Conservation (phyloP, 768 basidiomycete genomes). For the Russula earlei region DNA sequence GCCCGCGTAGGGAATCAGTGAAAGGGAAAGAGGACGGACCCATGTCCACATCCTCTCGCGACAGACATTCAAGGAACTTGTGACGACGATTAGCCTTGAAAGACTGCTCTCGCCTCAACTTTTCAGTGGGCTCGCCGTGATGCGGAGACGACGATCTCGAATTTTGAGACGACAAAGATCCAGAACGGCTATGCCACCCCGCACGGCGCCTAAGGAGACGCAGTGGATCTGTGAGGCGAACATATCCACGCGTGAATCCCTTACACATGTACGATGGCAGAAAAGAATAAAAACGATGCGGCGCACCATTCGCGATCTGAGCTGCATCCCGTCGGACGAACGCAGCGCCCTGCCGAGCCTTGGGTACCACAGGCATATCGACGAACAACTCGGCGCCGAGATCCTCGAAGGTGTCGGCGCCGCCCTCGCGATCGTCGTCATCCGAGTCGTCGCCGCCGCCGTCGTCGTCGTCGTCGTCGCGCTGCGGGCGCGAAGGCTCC, state of each 20-base stretch:
- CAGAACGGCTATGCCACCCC: neutral
- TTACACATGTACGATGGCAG: too few relatives aligned
- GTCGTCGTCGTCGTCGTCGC: too few relatives aligned
- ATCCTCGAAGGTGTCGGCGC: slow-evolving; percentile 12
- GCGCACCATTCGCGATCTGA: slow-evolving; percentile 18
- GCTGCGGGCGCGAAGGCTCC: too few relatives aligned
- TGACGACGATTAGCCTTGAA: slow-evolving; percentile 68
- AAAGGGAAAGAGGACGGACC: slow-evolving; percentile 38
- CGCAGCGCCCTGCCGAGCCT: neutral
- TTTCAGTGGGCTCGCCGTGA: slow-evolving; percentile 26
- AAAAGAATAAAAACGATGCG: neutral
- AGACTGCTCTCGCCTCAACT: slow-evolving; percentile 62
- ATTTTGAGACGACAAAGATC: neutral
- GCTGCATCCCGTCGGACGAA: slow-evolving; percentile 19
- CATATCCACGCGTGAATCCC: neutral
- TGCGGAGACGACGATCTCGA: slow-evolving; percentile 16
- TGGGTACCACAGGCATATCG: slow-evolving; percentile 12
- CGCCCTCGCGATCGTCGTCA: too few relatives aligned
- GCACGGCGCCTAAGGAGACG: slow-evolving; percentile 8
- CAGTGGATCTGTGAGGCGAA: slow-evolving; percentile 13
- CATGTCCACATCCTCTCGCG: slow-evolving; percentile 71
- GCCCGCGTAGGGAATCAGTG: neutral
- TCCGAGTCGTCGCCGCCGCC: too few relatives aligned
- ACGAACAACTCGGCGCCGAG: slow-evolving; percentile 14
- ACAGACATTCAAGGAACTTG: slow-evolving; percentile 76